A percentile compares a stretch with the other conserved stretches of the same genome.
phyloP scores from a whole-genome alignment of 1,284 basidiomycete genomes.

The Cystobasidium sp. region DNA sequence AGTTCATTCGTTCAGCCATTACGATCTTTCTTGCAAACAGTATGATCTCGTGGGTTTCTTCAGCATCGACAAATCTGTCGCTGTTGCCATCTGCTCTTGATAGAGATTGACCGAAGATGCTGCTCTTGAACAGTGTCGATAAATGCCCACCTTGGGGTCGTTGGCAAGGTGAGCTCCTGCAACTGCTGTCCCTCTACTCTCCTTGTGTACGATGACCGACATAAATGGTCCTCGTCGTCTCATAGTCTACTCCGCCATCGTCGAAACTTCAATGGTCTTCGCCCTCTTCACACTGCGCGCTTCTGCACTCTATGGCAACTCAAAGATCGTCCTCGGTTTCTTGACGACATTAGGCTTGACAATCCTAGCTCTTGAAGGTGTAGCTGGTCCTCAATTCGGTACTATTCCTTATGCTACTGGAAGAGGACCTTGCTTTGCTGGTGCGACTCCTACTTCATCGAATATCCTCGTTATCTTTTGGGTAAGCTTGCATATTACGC shows the following conservation, averaged over 20 bases:
- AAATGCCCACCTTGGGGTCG: conserved; percentile 18
- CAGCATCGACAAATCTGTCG: neutral
- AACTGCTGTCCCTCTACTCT: neutral
- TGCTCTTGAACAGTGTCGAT: neutral
- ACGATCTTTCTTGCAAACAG: conserved; percentile 29
- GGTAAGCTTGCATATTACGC: conserved; percentile 1
- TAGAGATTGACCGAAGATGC: neutral
- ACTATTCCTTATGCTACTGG: conserved; percentile 34
- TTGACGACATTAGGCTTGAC: neutral
- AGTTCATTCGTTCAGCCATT: conserved; percentile 10
- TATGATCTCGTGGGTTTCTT: conserved; percentile 9
- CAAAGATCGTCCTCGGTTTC: conserved; percentile 17
- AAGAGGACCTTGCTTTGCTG: conserved; percentile 34
- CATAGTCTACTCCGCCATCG: conserved; percentile 30
- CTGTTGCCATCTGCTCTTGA: neutral
- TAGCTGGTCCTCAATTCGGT: conserved; percentile 5
- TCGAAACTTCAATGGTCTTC: conserved; percentile 3
- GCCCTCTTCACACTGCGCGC: conserved; percentile 24
- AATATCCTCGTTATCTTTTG: conserved; percentile 36
- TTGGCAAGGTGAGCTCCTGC: conserved; percentile 3
- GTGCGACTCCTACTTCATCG: conserved; percentile 18
- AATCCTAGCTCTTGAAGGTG: conserved; percentile 13
- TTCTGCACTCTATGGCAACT: conserved; percentile 39
- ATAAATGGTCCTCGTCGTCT: neutral
- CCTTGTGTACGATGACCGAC: neutral